phyloP scores from a whole-genome alignment of 2,329 filamentous ascomycete genomes.

The Chaetomiaceae sp. region DNA sequence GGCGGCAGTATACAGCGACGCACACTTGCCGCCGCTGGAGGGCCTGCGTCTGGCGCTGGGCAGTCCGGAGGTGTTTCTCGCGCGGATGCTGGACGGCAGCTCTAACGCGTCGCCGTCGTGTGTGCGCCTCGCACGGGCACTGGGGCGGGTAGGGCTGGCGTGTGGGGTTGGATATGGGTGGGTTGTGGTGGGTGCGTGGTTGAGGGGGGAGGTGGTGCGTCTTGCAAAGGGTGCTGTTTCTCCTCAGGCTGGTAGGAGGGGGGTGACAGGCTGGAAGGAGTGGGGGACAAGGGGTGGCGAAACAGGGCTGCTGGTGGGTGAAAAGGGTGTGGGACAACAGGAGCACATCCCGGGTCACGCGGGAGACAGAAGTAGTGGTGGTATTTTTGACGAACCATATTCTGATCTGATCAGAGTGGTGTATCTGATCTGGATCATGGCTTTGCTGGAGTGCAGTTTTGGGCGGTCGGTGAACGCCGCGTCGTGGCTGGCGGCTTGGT shows the following conservation, averaged over 20 bases:
- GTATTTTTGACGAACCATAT: too few relatives aligned
- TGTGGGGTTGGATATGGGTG: slow-evolving; percentile 3
- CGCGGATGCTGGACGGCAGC: slow-evolving; percentile 23
- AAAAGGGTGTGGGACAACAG: too few relatives aligned
- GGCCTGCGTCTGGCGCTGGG: slow-evolving; percentile 33
- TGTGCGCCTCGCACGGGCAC: neutral
- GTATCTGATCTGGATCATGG: slow-evolving; percentile 26
- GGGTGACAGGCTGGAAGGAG: neutral
- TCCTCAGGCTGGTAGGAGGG: neutral
- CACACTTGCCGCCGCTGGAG: slow-evolving; percentile 27
- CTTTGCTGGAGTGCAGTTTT: slow-evolving; percentile 28
- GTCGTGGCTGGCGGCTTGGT: slow-evolving; percentile 26
- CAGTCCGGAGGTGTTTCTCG: slow-evolving; percentile 32
- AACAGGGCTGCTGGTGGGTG: neutral
- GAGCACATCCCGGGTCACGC: too few relatives aligned
- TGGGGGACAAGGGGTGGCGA: neutral
- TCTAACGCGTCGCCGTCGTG: too few relatives aligned
- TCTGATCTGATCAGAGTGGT: slow-evolving; percentile 8
- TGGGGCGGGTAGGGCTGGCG: slow-evolving; percentile 15
- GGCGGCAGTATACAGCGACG: slow-evolving; percentile 27
- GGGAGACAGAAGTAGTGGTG: neutral
- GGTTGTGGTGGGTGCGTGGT: slow-evolving; percentile 11
- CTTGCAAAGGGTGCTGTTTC: neutral
- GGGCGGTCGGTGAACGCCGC: slow-evolving; percentile 24
- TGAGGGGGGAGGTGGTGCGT: neutral